A percentile compares a stretch with the other conserved stretches of the same genome.
Evolutionary conservation across 2,329 filamentous ascomycete species (phyloP).

Genomic region (Ophiosphaerella korrae): DNA sequence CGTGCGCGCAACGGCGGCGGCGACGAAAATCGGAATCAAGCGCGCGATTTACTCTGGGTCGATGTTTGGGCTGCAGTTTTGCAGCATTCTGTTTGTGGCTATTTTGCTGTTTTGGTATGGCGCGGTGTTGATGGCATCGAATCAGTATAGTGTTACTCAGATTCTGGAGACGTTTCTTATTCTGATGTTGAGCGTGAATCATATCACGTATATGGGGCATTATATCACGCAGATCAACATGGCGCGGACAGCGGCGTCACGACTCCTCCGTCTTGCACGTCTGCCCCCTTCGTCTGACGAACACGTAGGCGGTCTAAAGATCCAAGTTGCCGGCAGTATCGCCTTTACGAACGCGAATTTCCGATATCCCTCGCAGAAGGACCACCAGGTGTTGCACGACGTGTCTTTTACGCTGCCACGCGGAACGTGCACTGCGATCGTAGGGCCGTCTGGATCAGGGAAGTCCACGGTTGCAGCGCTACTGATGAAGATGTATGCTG

Average conservation of each 20-base stretch:
- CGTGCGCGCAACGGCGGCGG: slow-evolving; percentile 53
- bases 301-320: slow-evolving; percentile 54
- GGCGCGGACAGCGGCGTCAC: slow-evolving; percentile 72
- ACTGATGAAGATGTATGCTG: slow-evolving; percentile 70
- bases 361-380: slow-evolving; percentile 67
- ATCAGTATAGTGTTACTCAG: slow-evolving; percentile 58
- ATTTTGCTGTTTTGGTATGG: slow-evolving; percentile 87
- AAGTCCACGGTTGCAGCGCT: slow-evolving; percentile 84
- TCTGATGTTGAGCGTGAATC: slow-evolving; percentile 81
- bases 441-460: slow-evolving; percentile 84
- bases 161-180: slow-evolving; percentile 80
- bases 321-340: slow-evolving; percentile 58
- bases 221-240: slow-evolving; percentile 82
- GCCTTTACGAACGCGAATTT: slow-evolving; percentile 70
- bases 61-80: slow-evolving; percentile 79
- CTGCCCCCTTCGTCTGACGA: slow-evolving; percentile 67
- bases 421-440: slow-evolving; percentile 74
- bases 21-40: slow-evolving; percentile 66
- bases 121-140: slow-evolving; percentile 63
- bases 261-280: slow-evolving; percentile 71
- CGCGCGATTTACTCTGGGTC: slow-evolving; percentile 71
- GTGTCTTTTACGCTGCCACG: slow-evolving; percentile 69
- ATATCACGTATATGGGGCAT: slow-evolving; percentile 70
- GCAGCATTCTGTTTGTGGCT: slow-evolving; percentile 71
- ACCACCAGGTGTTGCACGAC: slow-evolving; percentile 62